phyloP scores from a whole-genome alignment of 1,284 basidiomycete species.

The Ganoderma lucidum region DNA sequence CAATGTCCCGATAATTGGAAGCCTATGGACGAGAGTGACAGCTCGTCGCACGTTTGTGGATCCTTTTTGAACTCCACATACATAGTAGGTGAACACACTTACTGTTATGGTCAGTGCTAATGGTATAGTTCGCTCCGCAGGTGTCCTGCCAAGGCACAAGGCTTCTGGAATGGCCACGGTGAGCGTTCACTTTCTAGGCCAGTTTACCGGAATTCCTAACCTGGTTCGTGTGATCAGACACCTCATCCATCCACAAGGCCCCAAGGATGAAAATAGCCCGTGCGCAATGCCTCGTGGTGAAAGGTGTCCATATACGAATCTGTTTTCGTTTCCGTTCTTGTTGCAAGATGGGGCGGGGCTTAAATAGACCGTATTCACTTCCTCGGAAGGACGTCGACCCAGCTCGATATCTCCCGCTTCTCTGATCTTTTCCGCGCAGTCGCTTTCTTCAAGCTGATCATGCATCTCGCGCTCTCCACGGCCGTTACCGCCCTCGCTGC shows the following conservation, averaged over 20 bases:
- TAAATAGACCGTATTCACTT: background rate
- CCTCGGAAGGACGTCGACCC: background rate
- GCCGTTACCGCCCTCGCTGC: constrained; percentile 37
- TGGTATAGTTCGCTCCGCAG: background rate
- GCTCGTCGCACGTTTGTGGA: background rate
- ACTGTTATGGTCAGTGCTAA: background rate
- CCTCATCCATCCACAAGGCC: background rate
- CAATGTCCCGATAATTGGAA: background rate
- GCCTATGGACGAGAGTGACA: background rate
- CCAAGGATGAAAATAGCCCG: background rate
- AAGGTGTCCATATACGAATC: no score
- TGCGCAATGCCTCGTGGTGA: background rate
- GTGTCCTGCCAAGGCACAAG: background rate
- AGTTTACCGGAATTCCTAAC: background rate
- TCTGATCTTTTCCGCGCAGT: background rate
- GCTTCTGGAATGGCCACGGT: background rate
- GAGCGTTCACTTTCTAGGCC: background rate
- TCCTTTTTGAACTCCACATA: background rate
- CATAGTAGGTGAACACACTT: background rate
- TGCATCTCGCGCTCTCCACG: constrained; percentile 43
- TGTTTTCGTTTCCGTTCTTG: background rate
- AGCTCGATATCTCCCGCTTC: background rate
- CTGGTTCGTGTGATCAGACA: background rate
- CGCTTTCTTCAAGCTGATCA: constrained; percentile 18
- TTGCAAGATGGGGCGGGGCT: background rate